A percentile compares a stretch with the other conserved stretches of the same genome.
Conservation (phyloP, 805 yeast species). For the Wickerhamomyces strasburgensis region DNA sequence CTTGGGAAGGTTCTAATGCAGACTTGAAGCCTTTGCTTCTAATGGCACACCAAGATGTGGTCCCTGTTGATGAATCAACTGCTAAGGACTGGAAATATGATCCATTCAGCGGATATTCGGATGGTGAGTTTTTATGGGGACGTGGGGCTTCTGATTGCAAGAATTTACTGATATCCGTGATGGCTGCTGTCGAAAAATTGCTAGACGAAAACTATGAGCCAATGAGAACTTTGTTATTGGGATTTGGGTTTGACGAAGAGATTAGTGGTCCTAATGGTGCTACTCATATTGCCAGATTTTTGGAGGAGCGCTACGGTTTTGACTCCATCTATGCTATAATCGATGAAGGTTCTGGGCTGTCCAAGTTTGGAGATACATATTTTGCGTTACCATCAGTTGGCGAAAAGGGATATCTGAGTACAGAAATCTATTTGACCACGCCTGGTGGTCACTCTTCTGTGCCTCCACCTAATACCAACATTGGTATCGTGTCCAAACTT, state of each 20-base stretch:
- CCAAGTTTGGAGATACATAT: constrained; percentile 33
- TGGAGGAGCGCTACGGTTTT: constrained; percentile 51
- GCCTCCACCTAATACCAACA: constrained; percentile 71
- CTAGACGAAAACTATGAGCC: constrained; percentile 44
- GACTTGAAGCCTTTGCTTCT: constrained; percentile 58
- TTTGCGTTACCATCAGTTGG: constrained; percentile 45
- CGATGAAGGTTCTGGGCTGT: constrained; percentile 52
- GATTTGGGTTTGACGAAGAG: constrained; percentile 78
- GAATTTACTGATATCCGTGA: constrained; percentile 53
- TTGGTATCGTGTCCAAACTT: constrained; percentile 60
- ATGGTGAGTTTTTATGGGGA: constrained; percentile 63
- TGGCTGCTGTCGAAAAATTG: constrained; percentile 55
- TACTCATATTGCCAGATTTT: constrained; percentile 34
- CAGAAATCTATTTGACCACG: constrained; percentile 44
- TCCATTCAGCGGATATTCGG: constrained; percentile 62
- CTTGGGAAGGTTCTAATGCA: constrained; percentile 52
- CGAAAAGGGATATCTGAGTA: constrained; percentile 35
- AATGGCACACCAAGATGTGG: constrained; percentile 79
- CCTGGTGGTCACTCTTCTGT: constrained; percentile 74
- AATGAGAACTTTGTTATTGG: constrained; percentile 51
- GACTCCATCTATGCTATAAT: constrained; percentile 55
- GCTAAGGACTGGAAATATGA: constrained; percentile 54
- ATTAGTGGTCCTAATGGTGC: constrained; percentile 64
- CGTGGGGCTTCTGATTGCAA: constrained; percentile 76
- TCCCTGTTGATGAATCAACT: constrained; percentile 63